These are phyloP conservation scores for Camelina sativa DNA, from an alignment of 345 rosid species.

Conservation along the genomic window DNA sequence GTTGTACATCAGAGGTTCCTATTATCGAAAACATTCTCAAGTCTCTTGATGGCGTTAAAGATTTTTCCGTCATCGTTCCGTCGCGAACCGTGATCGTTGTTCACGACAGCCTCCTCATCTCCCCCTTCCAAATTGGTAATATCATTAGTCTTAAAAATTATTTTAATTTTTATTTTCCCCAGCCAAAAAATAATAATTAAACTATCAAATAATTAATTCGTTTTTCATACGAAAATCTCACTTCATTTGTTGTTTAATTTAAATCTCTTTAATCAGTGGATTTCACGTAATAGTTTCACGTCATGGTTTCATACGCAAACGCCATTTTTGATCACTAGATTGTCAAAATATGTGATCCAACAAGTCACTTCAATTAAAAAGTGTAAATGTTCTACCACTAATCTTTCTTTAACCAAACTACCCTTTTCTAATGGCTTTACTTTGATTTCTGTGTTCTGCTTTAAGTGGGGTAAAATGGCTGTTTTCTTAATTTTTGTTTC, in stretches of 20 bases:
- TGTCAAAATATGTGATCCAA: conserved; percentile 5
- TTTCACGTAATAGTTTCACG: no score
- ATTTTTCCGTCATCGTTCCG: conserved; percentile 73
- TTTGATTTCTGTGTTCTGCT: background rate
- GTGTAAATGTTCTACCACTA: background rate
- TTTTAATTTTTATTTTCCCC: background rate
- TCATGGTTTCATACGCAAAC: conserved; percentile 27
- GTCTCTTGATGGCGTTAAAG: conserved; percentile 70
- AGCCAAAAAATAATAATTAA: background rate
- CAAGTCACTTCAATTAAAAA: conserved; percentile 4
- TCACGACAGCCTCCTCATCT: conserved; percentile 71
- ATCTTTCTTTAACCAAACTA: background rate
- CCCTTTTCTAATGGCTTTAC: background rate
- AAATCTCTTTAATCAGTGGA: background rate
- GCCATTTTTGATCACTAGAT: background rate
- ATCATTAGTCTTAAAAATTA: background rate
- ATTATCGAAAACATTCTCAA: conserved; percentile 69
- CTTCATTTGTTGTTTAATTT: background rate
- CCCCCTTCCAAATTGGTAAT: conserved; percentile 83
- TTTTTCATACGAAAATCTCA: background rate
- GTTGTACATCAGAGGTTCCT: conserved; percentile 90
- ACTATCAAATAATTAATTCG: background rate
- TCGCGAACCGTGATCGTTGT: conserved; percentile 83
- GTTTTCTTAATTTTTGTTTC: no score
- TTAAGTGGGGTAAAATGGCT: background rate